Percentiles rank a stretch among this genome's conserved stretches.
Conservation (phyloP, 78 protist species). For the Protostelium mycophagum region DNA sequence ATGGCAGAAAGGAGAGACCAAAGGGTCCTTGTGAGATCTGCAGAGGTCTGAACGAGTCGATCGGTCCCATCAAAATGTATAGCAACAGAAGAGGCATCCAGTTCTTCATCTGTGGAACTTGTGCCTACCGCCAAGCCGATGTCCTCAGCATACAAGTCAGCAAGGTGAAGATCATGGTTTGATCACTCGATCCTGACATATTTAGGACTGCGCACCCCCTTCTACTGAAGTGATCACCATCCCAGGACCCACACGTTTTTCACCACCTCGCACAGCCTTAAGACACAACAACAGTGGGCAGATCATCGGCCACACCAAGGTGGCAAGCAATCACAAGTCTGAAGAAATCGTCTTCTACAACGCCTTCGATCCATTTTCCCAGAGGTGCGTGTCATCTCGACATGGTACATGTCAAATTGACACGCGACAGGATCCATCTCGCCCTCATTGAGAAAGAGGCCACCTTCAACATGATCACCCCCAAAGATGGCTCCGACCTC, state of each 20-base stretch:
- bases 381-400: background rate
- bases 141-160: background rate
- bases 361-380: background rate
- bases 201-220: background rate
- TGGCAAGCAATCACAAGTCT: background rate
- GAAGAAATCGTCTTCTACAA: background rate
- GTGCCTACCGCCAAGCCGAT: background rate
- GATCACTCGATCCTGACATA: background rate
- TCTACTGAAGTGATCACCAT: background rate
- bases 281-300: background rate
- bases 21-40: background rate
- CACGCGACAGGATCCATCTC: background rate
- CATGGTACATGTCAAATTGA: background rate
- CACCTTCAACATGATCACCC: background rate
- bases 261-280: background rate
- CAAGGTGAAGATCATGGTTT: background rate
- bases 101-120: background rate
- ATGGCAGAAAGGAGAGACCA: background rate
- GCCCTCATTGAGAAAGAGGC: background rate
- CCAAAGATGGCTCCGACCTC: background rate
- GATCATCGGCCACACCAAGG: background rate
- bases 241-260: background rate
- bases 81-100: background rate
- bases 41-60: background rate
- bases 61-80: background rate